phyloP scores from a whole-genome alignment of 2,329 filamentous ascomycete species.

The Ascochyta fabae region DNA sequence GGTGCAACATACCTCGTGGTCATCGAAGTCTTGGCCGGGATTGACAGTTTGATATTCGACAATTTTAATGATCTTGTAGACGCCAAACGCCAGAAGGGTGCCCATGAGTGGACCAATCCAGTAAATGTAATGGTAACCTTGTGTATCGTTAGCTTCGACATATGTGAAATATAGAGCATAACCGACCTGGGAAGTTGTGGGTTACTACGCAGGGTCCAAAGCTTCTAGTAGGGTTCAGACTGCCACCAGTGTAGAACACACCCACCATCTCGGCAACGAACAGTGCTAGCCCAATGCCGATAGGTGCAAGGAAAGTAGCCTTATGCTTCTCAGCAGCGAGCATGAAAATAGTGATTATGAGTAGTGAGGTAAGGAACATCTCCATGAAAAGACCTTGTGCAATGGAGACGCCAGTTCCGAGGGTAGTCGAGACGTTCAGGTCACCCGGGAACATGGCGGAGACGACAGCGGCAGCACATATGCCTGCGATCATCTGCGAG shows the following conservation, averaged over 20 bases:
- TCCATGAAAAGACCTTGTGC: conserved; percentile 49
- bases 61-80: conserved; percentile 51
- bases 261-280: conserved; percentile 66
- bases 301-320: conserved; percentile 72
- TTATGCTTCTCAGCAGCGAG: conserved; percentile 76
- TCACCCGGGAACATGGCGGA: conserved; percentile 45
- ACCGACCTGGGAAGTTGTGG: conserved; percentile 36
- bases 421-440: conserved; percentile 46
- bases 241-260: conserved; percentile 54
- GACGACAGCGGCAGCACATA: conserved; percentile 45
- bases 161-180: too few species aligned
- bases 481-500: conserved; percentile 47
- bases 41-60: conserved; percentile 54
- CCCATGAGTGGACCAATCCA: conserved; percentile 50
- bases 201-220: conserved; percentile 53
- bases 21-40: conserved; percentile 49
- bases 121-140: conserved; percentile 52
- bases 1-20: conserved; percentile 36
- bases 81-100: conserved; percentile 45
- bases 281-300: conserved; percentile 74
- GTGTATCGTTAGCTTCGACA: too few species aligned
- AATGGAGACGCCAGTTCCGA: conserved; percentile 38
- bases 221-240: conserved; percentile 50
- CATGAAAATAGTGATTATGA: conserved; percentile 60
- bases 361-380: conserved; percentile 49